Evolutionary conservation across 2,329 filamentous ascomycete species (phyloP).

Genomic region (Neonectria sp.): DNA sequence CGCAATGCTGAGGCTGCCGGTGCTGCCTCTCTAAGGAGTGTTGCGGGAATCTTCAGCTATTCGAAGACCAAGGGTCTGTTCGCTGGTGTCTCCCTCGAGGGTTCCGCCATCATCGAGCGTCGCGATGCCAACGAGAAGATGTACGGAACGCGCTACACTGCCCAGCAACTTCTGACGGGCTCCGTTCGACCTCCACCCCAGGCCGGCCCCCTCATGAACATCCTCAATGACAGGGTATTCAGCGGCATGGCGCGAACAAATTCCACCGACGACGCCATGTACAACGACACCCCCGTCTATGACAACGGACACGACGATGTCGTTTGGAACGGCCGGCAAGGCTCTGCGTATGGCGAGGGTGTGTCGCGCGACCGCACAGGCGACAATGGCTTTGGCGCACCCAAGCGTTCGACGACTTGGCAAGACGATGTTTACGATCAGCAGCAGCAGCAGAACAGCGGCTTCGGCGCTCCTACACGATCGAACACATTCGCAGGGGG

Average conservation of each 20-base stretch:
- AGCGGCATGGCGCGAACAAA: slow-evolving; percentile 70
- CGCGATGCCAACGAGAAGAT: slow-evolving; percentile 98
- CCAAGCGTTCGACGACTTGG: slow-evolving; percentile 79
- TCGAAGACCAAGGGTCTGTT: slow-evolving; percentile 98
- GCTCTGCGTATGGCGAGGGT: slow-evolving; percentile 80
- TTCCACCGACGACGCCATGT: slow-evolving; percentile 76
- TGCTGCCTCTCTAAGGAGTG: slow-evolving; percentile 89
- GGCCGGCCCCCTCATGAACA: slow-evolving; percentile 85
- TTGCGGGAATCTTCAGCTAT: slow-evolving; percentile 96
- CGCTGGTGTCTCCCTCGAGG: slow-evolving; percentile 94
- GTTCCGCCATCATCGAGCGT: slow-evolving; percentile 92
- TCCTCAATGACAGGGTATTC: slow-evolving; percentile 90
- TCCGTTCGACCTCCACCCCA: slow-evolving; percentile 83
- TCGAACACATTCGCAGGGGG: slow-evolving; percentile 66
- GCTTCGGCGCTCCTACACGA: slow-evolving; percentile 58
- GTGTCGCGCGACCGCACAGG: slow-evolving; percentile 54
- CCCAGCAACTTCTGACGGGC: slow-evolving; percentile 85
- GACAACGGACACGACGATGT: slow-evolving; percentile 86
- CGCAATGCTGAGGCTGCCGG: slow-evolving; percentile 97
- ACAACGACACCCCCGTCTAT: slow-evolving; percentile 95
- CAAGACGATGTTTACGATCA: slow-evolving; percentile 82
- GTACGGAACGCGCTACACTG: slow-evolving; percentile 87
- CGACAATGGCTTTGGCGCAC: slow-evolving; percentile 67
- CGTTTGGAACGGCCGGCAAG: slow-evolving; percentile 84
- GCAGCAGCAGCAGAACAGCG: slow-evolving; percentile 59